A percentile compares a stretch with the other conserved stretches of the same genome.
Conservation (phyloP, 148 eudicot genomes). For the Vaccinium vitisidaea region DNA sequence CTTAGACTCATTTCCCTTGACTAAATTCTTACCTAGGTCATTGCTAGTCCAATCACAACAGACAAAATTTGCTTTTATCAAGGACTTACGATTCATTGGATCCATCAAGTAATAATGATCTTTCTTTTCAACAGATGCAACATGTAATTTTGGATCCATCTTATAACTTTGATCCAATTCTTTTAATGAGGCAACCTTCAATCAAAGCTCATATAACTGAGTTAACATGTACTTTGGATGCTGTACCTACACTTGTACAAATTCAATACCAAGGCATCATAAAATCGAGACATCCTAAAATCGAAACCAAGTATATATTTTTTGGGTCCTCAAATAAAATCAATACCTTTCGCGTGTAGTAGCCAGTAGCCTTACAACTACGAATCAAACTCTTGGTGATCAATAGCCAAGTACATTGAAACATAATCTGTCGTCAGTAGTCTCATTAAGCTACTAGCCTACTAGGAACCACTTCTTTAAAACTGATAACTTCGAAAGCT, state of each 20-base stretch:
- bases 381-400: too few species aligned
- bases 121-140: background rate
- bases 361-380: too few species aligned
- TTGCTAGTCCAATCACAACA: too few species aligned
- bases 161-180: background rate
- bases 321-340: background rate
- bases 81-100: background rate
- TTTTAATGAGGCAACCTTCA: background rate
- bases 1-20: too few species aligned
- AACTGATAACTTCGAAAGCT: too few species aligned
- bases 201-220: background rate
- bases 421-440: too few species aligned
- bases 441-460: too few species aligned
- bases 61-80: too few species aligned
- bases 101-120: background rate
- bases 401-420: too few species aligned
- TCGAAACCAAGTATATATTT: background rate
- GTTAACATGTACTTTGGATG: background rate
- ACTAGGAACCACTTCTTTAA: too few species aligned
- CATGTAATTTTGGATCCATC: background rate
- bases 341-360: background rate
- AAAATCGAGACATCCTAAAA: background rate
- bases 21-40: too few species aligned
- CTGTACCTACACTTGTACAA: background rate
- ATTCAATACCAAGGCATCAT: background rate